Base-by-base conservation (phyloP, 371 early-diverging fungal genomes). In the Choanephora cucurbitarum region DNA sequence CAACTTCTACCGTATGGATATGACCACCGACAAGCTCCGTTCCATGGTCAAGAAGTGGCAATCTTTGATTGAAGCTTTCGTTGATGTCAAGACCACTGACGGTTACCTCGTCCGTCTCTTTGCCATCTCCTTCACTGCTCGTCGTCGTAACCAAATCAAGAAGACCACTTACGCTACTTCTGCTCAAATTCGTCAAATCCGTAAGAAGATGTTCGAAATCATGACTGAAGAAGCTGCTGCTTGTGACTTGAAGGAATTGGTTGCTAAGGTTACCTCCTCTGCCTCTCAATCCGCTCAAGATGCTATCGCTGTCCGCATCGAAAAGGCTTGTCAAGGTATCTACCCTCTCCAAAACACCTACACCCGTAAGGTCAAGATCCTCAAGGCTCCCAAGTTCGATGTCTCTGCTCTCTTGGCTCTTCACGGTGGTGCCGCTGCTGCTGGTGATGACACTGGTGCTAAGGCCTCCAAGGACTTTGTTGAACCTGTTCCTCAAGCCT, bases 31-130 rank as follows among this genome's bases (percentile, higher is more conserved):
- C 89, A 99, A 99, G 91, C 88, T 98, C 80, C 91, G 98, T 68
- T 97, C 97, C 73, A 87, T 99, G 80, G 94, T 99, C 80, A 96
- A 95, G 91, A 99, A 99, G 91, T 98, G 99, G 99, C 98, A 97
- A 88, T 86, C 99, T 62, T 84, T 98, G 57, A 95, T 99, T 55
- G 99, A 99, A 85, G 98, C 97, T 57, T 86, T 90, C 80, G 88
- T 94, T 39, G 99, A 99, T 79, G 93, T 99, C 84, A 97, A 96
- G 89, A 99, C 99, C 80, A 95, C 95, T 70, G 99, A 99, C 83
- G 99, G 99, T 60, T 98, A 98, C 90, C 84, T 95, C 60, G 83
- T 99, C 75, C 96, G 99, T 75, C 81, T 99, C 61, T 99, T 99
- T 79, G 85, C 88, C 72, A 93, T 97, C 70, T 96, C 91, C 67